These are phyloP conservation scores for Backusella tarrabulga DNA, from an alignment of 192 early-diverging fungal species.

Conservation along the genomic window DNA sequence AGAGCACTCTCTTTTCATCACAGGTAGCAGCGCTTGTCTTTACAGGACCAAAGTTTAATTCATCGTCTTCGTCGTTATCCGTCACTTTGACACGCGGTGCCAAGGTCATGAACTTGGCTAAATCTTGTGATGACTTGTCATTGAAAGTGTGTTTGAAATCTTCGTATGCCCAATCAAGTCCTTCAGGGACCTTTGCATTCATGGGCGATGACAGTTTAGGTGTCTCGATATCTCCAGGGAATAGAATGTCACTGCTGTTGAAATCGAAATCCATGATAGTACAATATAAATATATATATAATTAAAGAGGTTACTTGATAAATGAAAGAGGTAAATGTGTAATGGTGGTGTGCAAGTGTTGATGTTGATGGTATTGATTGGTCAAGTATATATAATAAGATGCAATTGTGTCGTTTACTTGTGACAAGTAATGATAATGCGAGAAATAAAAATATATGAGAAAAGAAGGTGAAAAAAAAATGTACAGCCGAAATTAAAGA, in stretches of 20 bases:
- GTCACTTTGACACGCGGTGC: not conserved
- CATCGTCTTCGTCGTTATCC: not conserved
- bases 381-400: not conserved
- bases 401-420: not conserved
- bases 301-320: not conserved
- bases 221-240: conserved; percentile 23
- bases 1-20: conserved; percentile 2
- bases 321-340: not conserved
- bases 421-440: not conserved
- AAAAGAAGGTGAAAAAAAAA: not conserved
- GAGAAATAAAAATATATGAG: not conserved
- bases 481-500: not conserved
- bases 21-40: not conserved
- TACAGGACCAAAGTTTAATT: not conserved
- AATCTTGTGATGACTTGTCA: not conserved
- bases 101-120: not conserved
- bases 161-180: conserved; percentile 21
- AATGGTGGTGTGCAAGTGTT: not conserved
- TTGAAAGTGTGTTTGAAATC: not conserved
- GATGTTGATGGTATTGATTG: not conserved
- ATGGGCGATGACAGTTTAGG: conserved; percentile 22
- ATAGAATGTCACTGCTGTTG: conserved; percentile 23
- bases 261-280: conserved; percentile 25
- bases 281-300: not conserved
- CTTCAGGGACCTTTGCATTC: conserved; percentile 20